Base-by-base conservation (phyloP, 1,139 yeast genomes). In the Lodderomyces metapsilosis region DNA sequence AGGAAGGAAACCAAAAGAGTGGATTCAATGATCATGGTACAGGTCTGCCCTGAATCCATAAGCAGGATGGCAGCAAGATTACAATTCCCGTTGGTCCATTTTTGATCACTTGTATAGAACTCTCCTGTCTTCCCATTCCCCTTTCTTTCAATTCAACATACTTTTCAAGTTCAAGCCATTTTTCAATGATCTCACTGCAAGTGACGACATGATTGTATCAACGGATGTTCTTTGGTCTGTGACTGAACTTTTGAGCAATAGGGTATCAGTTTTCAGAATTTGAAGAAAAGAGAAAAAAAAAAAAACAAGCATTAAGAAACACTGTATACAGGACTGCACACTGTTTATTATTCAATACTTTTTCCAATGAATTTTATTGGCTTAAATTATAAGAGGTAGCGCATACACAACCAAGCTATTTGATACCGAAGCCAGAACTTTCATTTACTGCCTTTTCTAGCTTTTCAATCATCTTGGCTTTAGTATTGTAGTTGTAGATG, bases 341-440 rank as follows among this genome's bases (percentile, higher is more conserved):
- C 7, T 2, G 9, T 35, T 3, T 16, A 25, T 35, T 25, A 35
- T 18, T 35, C 27, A 31, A 28, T 32, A 25, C 30, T 27, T 42
- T 50, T 56, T 61, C 54, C 50, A 53, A 45, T 36, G 41, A 20
- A 51, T 56, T 49, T 54, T 52, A 57, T 57, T 58, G 62, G 63
- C 53, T 53, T 45, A 37, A 45, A 28, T 28, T 15, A 11, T 12
- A 15, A 3, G 3, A 28, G 32, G 32, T 28, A 28, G 32, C 32
- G 32, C n/a, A n/a, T 15, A 3, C n/a, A 3, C 32, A 5, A 28
- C 4, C 27, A 13, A 13, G 23, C 40, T 61, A 85, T 55, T 77
- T 81, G 20, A 91, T 71, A 0, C 92, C 96, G 67, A 89, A 92
- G 1, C 96, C 97, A 45, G 88, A 83, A 47, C 92, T 82, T 57